Conservation (phyloP, 768 basidiomycete species). For the Auricularia cornea region DNA sequence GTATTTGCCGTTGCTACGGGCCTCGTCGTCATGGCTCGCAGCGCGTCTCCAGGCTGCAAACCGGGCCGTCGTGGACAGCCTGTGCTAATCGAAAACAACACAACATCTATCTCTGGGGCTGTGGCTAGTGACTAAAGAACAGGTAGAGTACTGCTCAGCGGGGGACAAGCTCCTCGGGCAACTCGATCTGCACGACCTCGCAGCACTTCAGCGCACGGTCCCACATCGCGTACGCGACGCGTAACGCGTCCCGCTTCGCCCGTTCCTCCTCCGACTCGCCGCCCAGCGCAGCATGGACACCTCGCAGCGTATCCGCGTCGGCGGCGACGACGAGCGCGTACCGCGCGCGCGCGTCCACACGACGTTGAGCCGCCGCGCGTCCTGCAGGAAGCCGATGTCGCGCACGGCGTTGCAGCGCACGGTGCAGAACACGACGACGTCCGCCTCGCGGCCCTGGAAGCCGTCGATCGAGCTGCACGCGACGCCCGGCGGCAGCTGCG, state of each 20-base stretch:
- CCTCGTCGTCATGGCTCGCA: no score
- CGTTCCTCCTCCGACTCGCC: neutral
- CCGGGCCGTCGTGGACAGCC: no score
- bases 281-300: neutral
- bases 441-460: conserved; percentile 62
- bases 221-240: neutral
- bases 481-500: conserved; percentile 21
- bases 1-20: no score
- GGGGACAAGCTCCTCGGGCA: no score
- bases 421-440: conserved; percentile 56
- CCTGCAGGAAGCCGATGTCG: conserved; percentile 61
- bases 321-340: conserved; percentile 55
- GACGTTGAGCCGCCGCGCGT: conserved; percentile 52
- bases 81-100: no score
- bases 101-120: no score
- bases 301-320: conserved; percentile 17
- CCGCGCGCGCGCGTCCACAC: conserved; percentile 62
- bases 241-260: neutral
- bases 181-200: neutral
- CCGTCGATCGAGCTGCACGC: conserved; percentile 48
- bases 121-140: no score
- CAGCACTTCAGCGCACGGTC: neutral
- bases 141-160: no score
- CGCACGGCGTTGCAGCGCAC: conserved; percentile 51
- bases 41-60: no score